Base-by-base conservation (phyloP, 768 basidiomycete species). In the Mycena albidolilacea region DNA sequence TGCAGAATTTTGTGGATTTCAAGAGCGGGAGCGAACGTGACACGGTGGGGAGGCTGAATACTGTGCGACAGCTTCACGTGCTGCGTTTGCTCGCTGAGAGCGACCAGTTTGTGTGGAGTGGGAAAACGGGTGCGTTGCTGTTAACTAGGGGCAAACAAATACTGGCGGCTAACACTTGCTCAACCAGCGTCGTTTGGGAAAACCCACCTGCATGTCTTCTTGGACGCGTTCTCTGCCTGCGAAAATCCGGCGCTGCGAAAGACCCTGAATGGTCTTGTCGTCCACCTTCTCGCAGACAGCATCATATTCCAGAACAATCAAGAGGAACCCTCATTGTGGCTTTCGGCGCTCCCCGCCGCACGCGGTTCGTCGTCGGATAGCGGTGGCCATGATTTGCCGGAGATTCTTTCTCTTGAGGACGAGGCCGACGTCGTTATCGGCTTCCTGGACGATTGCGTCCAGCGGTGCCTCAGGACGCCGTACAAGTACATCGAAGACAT, bases 361-460 rank as follows among this genome's bases (percentile, higher is more conserved):
- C 81, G 78, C 15, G 76, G 77, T 57, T 50, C 58, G 9, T 30
- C 30, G 3, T 30, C 30, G 30, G 3, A 30, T 30, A 37, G 19
- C 3, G 19, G 37, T 15, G 79, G 81, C 37, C 81, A 84, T 1
- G 80, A 86, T 70, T 81, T 88, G 2, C 89, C 89, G 1, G 90
- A 93, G 69, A 88, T 86, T 5, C 81, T 87, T 0, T 79, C 84
- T 7, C 82, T 93, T 23, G 85, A 83, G 2, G 89, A 89, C 57
- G 93, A 93, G 81, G 83, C 84, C 12, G 86, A 87, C 7, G 84
- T 85, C 54, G 88, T 92, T 37, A 82, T 93, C 19, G 70, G 81
- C 0, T 96, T 98, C 82, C 77, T 98, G 12, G 97, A 98, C 74
- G 95, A 97, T 63, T 97, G 96, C 78, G 86, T 94, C 3, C 92